Evolutionary conservation across 805 yeast genomes (phyloP).

Genomic region (Diddensiella transvaalensis): DNA sequence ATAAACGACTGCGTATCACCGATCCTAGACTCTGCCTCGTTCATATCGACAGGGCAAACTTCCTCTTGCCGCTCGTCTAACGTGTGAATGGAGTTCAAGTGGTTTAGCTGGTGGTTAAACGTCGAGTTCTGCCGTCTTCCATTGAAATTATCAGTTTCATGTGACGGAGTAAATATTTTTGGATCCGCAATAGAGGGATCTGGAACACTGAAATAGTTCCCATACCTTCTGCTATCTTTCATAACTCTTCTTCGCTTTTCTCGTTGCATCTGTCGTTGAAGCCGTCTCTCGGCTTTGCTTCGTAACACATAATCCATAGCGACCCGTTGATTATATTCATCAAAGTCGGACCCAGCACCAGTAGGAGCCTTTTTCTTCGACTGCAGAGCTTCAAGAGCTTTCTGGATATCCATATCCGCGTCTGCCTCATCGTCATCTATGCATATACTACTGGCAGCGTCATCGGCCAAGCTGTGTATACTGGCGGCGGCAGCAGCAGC

Average conservation of each 20-base stretch:
- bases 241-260: constrained; percentile 6
- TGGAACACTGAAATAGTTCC: constrained; percentile 22
- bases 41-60: background rate
- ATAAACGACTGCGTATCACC: constrained; percentile 24
- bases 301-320: constrained; percentile 27
- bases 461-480: constrained; percentile 18
- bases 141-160: constrained; percentile 24
- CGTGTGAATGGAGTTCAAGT: constrained; percentile 16
- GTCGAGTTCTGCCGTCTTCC: constrained; percentile 23
- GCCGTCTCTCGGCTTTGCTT: constrained; percentile 16
- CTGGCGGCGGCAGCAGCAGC: background rate
- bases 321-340: constrained; percentile 25
- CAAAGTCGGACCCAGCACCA: constrained; percentile 27
- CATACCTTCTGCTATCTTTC: constrained; percentile 18
- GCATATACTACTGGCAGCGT: constrained; percentile 31
- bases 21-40: background rate
- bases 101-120: constrained; percentile 24
- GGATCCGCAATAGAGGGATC: constrained; percentile 5
- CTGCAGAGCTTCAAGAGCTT: constrained; percentile 25
- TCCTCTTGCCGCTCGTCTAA: background rate
- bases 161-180: constrained; percentile 14
- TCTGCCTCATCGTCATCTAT: constrained; percentile 31
- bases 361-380: background rate
- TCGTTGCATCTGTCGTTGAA: constrained; percentile 12
- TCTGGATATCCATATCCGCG: constrained; percentile 18